Conservation (phyloP, 805 yeast species). For the Ogataea pini region DNA sequence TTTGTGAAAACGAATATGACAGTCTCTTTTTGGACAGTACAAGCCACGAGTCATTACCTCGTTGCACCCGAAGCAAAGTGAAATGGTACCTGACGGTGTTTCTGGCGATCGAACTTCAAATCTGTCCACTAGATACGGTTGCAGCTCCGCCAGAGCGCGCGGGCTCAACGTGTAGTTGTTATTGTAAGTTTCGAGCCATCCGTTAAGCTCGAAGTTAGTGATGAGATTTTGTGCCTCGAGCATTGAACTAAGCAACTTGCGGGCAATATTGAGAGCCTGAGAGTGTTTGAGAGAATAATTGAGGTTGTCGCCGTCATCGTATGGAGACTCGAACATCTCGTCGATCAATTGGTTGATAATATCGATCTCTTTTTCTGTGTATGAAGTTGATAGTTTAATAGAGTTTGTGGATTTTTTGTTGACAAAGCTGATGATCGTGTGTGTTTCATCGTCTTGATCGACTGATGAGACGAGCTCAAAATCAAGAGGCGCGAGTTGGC, state of each 20-base stretch:
- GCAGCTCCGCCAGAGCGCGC: slow-evolving; percentile 49
- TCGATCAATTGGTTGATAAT: slow-evolving; percentile 49
- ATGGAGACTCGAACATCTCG: slow-evolving; percentile 34
- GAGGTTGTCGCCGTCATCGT: slow-evolving; percentile 29
- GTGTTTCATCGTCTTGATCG: slow-evolving; percentile 37
- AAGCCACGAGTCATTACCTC: slow-evolving; percentile 56
- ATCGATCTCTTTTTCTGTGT: slow-evolving; percentile 41
- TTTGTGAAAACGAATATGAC: slow-evolving; percentile 47
- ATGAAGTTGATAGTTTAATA: slow-evolving; percentile 38
- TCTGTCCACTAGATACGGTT: slow-evolving; percentile 43
- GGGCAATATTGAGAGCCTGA: slow-evolving; percentile 37
- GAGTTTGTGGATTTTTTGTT: slow-evolving; percentile 43
- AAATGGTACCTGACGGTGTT: slow-evolving; percentile 39
- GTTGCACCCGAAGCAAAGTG: slow-evolving; percentile 51
- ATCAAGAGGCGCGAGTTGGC: slow-evolving; percentile 37
- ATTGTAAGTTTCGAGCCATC: slow-evolving; percentile 49
- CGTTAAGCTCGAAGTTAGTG: slow-evolving; percentile 44
- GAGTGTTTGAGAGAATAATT: slow-evolving; percentile 38
- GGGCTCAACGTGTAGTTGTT: slow-evolving; percentile 41
- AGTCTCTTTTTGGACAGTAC: slow-evolving; percentile 37
- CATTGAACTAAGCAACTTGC: slow-evolving; percentile 20
- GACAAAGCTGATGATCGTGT: slow-evolving; percentile 28
- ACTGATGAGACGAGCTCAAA: slow-evolving; percentile 38
- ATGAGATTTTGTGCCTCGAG: slow-evolving; percentile 42
- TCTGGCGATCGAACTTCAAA: slow-evolving; percentile 38